A percentile compares a stretch with the other conserved stretches of the same genome.
Conservation (phyloP, 225 moss, liverwort and hornwort genomes). For the Thuidium tamariscinum region DNA sequence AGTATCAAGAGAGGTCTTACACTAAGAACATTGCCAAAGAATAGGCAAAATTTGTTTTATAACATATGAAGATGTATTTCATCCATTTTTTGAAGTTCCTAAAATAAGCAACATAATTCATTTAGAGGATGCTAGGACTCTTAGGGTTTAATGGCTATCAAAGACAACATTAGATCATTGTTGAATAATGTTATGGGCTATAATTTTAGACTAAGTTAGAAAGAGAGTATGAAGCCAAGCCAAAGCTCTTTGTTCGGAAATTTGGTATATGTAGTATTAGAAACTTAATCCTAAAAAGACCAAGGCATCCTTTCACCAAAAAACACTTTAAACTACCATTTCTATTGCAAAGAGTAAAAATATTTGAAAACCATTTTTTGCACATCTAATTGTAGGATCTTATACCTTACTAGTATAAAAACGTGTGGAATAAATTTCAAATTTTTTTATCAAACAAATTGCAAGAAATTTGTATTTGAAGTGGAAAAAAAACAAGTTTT, state of each 20-base stretch:
- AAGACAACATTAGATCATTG: not conserved
- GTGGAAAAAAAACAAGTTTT: too few species aligned
- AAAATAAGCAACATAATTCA: not conserved
- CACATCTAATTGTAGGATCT: too few species aligned
- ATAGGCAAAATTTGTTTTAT: not conserved
- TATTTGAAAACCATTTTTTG: too few species aligned
- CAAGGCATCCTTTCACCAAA: too few species aligned
- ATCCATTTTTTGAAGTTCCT: not conserved
- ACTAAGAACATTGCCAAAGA: accelerated
- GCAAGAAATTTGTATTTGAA: too few species aligned
- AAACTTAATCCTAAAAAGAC: too few species aligned
- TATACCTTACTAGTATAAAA: too few species aligned
- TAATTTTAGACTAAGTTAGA: too few species aligned
- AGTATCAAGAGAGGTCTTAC: not conserved
- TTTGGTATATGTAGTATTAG: not conserved
- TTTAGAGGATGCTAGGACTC: accelerated
- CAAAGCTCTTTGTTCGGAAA: not conserved
- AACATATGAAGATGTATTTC: not conserved
- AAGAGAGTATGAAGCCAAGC: not conserved
- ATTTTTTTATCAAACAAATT: too few species aligned
- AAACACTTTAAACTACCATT: too few species aligned
- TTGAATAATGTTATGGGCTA: not conserved
- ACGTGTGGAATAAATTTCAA: too few species aligned
- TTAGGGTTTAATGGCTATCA: not conserved
- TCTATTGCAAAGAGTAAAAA: too few species aligned